These are phyloP conservation scores for Aureobasidium lini DNA, from an alignment of 2,329 filamentous ascomycete species.

Conservation along the genomic window DNA sequence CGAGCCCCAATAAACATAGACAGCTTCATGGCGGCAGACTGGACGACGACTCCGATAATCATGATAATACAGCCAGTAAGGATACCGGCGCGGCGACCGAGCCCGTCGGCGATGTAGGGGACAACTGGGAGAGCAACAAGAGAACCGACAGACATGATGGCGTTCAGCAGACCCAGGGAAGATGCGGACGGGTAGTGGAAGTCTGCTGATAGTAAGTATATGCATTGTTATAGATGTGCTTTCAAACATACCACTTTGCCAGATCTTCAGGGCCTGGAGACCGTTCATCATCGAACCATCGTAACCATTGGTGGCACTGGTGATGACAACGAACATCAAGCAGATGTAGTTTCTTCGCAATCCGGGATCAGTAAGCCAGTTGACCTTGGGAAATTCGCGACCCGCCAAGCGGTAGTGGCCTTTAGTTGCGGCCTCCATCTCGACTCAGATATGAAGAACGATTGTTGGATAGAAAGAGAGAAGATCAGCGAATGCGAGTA, in stretches of 20 bases:
- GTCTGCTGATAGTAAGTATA: constrained; percentile 16
- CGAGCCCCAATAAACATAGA: constrained; percentile 43
- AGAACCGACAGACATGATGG: constrained; percentile 44
- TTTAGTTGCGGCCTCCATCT: constrained; percentile 27
- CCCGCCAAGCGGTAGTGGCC: constrained; percentile 26
- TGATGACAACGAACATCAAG: constrained; percentile 27
- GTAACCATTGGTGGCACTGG: constrained; percentile 39
- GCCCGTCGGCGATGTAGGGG: constrained; percentile 41
- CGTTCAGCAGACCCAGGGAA: constrained; percentile 38
- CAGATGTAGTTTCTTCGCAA: constrained; percentile 27
- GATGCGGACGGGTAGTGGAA: constrained; percentile 28
- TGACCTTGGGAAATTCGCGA: constrained; percentile 26
- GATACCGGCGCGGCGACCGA: constrained; percentile 41
- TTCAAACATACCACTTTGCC: constrained; percentile 33
- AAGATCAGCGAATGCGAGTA: constrained; percentile 1
- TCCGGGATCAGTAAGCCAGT: constrained; percentile 27
- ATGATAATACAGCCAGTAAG: constrained; percentile 41
- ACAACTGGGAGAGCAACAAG: constrained; percentile 41
- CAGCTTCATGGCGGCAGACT: constrained; percentile 48
- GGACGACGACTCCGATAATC: constrained; percentile 31
- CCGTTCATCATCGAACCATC: constrained; percentile 47
- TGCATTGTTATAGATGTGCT: neutral
- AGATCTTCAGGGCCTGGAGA: constrained; percentile 39
- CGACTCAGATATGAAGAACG: constrained; percentile 6
- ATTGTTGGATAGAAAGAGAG: constrained; percentile 4